Evolutionary conservation across 768 basidiomycete species (phyloP).

Genomic region (Boletus rubescentipes): DNA sequence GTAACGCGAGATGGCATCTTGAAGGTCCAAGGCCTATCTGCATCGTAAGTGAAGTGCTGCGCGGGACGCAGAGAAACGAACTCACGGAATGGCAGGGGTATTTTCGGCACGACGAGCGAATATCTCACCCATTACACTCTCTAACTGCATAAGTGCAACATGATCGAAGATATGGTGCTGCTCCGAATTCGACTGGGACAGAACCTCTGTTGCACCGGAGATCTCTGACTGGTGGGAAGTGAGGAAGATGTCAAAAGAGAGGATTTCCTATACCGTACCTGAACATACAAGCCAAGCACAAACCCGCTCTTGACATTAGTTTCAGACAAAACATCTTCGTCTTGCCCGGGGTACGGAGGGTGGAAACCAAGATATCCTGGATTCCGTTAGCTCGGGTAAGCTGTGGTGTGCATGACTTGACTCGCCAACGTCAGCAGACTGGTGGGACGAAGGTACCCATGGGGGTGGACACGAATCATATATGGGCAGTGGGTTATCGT

Average conservation of each 20-base stretch:
- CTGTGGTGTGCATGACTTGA: conserved; percentile 16
- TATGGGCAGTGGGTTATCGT: conserved; percentile 40
- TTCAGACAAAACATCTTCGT: conserved; percentile 71
- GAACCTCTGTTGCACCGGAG: conserved; percentile 11
- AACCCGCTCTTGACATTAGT: conserved; percentile 68
- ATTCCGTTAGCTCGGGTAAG: background rate
- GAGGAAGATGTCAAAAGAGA: background rate
- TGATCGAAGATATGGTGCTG: conserved; percentile 51
- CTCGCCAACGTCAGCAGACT: conserved; percentile 67
- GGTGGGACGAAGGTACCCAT: conserved; percentile 72
- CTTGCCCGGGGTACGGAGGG: conserved; percentile 72
- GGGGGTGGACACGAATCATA: conserved; percentile 68
- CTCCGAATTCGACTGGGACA: conserved; percentile 17
- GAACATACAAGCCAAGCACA: conserved; percentile 49
- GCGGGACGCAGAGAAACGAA: background rate
- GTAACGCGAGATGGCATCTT: conserved; percentile 83
- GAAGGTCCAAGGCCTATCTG: conserved; percentile 55
- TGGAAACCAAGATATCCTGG: conserved; percentile 75
- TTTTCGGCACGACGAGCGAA: conserved; percentile 61
- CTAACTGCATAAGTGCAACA: conserved; percentile 57
- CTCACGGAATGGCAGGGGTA: conserved; percentile 64
- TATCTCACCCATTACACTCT: conserved; percentile 75
- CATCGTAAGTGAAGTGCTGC: background rate
- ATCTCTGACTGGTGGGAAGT: conserved; percentile 23
- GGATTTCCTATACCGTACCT: conserved; percentile 42